Evolutionary conservation across 2,329 filamentous ascomycete genomes (phyloP).

Genomic region (Exophiala oligosperma): DNA sequence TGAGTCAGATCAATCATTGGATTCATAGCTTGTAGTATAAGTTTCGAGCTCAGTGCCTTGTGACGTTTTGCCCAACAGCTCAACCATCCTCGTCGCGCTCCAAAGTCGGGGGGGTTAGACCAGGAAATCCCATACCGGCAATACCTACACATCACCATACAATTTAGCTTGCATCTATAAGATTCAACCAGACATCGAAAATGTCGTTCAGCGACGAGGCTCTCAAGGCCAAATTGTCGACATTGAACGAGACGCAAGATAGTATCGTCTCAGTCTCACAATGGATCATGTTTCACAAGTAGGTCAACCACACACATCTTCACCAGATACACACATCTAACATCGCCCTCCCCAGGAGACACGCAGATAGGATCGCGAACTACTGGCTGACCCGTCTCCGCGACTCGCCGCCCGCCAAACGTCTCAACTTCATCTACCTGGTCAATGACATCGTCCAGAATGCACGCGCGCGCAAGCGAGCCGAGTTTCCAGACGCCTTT

Average conservation of each 20-base stretch:
- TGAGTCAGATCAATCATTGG: too few species aligned
- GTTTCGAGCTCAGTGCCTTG: too few species aligned
- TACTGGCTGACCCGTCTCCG: conserved; percentile 89
- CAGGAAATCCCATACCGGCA: not conserved
- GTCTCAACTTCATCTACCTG: conserved; percentile 88
- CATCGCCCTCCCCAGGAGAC: conserved; percentile 60
- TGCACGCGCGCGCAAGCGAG: conserved; percentile 86
- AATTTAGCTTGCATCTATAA: not conserved
- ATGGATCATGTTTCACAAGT: conserved; percentile 99
- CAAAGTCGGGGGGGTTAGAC: too few species aligned
- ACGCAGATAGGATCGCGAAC: conserved; percentile 87
- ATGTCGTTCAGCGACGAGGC: conserved; percentile 98
- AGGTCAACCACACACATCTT: conserved; percentile 31
- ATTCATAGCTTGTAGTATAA: too few species aligned
- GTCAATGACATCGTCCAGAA: conserved; percentile 98
- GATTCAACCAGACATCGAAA: conserved; percentile 21
- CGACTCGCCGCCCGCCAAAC: conserved; percentile 81
- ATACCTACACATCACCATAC: not conserved
- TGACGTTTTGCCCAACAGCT: too few species aligned
- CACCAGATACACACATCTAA: conserved; percentile 8
- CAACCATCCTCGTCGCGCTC: too few species aligned
- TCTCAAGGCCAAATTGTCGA: conserved; percentile 89
- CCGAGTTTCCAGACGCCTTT: conserved; percentile 90
- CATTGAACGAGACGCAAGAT: conserved; percentile 95
- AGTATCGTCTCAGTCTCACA: conserved; percentile 94